Evolutionary conservation across 805 yeast genomes (phyloP).

Genomic region (Jamesozyma hellenica): DNA sequence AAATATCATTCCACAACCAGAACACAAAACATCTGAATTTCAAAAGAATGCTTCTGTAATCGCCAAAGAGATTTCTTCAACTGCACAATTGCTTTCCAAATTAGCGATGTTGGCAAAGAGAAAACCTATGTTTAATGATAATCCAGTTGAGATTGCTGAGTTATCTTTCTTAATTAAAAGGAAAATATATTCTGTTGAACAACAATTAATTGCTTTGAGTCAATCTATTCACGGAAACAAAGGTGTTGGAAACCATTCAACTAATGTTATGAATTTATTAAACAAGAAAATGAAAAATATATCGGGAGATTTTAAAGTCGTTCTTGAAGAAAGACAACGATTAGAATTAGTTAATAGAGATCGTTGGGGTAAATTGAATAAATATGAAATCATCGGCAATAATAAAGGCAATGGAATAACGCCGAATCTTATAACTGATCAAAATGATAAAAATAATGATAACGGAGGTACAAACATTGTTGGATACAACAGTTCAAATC

Average conservation of each 20-base stretch:
- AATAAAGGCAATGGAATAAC: conserved; percentile 1
- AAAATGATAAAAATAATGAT: conserved; percentile 3
- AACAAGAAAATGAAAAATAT: conserved; percentile 87
- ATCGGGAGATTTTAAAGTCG: conserved; percentile 82
- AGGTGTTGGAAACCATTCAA: conserved; percentile 41
- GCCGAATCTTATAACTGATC: background rate
- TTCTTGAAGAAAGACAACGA: conserved; percentile 78
- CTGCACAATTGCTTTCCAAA: conserved; percentile 70
- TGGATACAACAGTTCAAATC: conserved; percentile 31
- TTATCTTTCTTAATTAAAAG: conserved; percentile 64
- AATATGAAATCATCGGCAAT: conserved; percentile 1
- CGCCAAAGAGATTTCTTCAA: conserved; percentile 81
- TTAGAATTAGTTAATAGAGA: conserved; percentile 71
- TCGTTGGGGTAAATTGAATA: conserved; percentile 74
- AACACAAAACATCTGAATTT: conserved; percentile 40
- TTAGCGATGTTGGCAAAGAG: conserved; percentile 77
- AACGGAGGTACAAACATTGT: background rate
- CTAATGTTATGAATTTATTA: conserved; percentile 75
- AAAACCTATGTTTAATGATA: conserved; percentile 86
- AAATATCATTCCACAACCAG: background rate
- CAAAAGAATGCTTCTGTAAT: conserved; percentile 64
- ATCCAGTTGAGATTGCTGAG: conserved; percentile 88
- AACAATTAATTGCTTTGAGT: conserved; percentile 76
- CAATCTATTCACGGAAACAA: background rate
- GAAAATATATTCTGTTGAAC: conserved; percentile 46